phyloP scores from a whole-genome alignment of 1,284 basidiomycete genomes.

The Mycosarcoma maydis region DNA sequence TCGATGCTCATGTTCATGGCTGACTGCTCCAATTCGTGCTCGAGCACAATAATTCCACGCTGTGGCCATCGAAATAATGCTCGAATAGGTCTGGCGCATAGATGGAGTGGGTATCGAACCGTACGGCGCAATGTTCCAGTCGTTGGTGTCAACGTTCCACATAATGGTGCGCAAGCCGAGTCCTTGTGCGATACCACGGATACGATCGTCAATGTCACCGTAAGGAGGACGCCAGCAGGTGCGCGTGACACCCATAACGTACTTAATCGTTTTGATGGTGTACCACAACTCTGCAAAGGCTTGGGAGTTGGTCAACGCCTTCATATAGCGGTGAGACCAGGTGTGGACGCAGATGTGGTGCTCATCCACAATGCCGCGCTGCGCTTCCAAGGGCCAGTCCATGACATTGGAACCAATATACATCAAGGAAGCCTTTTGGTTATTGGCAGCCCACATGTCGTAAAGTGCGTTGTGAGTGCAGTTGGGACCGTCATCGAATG shows the following conservation, averaged over 20 bases:
- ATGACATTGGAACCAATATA: slow-evolving; percentile 70
- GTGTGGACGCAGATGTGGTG: slow-evolving; percentile 53
- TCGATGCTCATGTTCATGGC: slow-evolving; percentile 53
- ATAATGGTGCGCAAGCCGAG: slow-evolving; percentile 70
- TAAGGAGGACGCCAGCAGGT: slow-evolving; percentile 69
- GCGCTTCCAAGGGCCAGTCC: slow-evolving; percentile 71
- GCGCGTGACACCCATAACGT: slow-evolving; percentile 70
- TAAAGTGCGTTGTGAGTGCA: slow-evolving; percentile 70
- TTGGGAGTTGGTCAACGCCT: slow-evolving; percentile 69
- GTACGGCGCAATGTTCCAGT: slow-evolving; percentile 67
- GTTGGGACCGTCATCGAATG: slow-evolving; percentile 70
- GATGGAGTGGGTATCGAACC: slow-evolving; percentile 57
- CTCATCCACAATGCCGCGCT: slow-evolving; percentile 66
- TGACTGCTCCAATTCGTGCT: slow-evolving; percentile 53
- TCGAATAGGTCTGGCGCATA: slow-evolving; percentile 69
- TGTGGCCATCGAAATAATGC: slow-evolving; percentile 63
- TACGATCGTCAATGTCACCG: slow-evolving; percentile 71
- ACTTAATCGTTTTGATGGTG: slow-evolving; percentile 70
- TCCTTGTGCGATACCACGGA: slow-evolving; percentile 69
- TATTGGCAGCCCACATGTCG: slow-evolving; percentile 68
- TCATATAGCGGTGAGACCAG: slow-evolving; percentile 70
- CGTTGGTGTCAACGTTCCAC: slow-evolving; percentile 69
- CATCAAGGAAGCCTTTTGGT: slow-evolving; percentile 70
- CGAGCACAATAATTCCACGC: slow-evolving; percentile 62
- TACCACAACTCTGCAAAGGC: slow-evolving; percentile 72